phyloP scores from a whole-genome alignment of 2,329 filamentous ascomycete genomes.

The Sporothrix mexicana region DNA sequence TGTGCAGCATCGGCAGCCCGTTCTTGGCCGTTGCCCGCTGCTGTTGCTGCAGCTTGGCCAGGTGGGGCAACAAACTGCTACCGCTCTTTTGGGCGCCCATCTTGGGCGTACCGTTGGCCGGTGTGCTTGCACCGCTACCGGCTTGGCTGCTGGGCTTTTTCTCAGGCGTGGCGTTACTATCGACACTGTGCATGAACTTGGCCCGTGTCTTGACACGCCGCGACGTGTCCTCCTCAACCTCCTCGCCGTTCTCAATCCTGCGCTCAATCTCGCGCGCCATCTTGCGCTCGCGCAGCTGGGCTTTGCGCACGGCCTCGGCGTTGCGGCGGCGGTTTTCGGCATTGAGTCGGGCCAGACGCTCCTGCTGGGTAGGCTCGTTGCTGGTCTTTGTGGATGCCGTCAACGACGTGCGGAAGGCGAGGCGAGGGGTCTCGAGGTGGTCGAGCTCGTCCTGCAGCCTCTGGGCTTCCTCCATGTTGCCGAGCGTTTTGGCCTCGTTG shows the following conservation, averaged over 20 bases:
- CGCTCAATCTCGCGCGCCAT: slow-evolving; percentile 65
- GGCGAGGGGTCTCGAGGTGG: slow-evolving; percentile 68
- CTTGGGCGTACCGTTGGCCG: slow-evolving; percentile 58
- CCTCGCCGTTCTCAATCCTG: slow-evolving; percentile 68
- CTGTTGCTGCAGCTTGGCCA: slow-evolving; percentile 61
- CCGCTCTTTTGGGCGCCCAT: slow-evolving; percentile 50
- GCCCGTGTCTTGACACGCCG: slow-evolving; percentile 70
- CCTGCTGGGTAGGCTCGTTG: slow-evolving; percentile 66
- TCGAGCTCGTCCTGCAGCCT: slow-evolving; percentile 66
- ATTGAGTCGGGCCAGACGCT: slow-evolving; percentile 83
- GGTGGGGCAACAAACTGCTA: slow-evolving; percentile 53
- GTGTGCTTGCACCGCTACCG: slow-evolving; percentile 55
- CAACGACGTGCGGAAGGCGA: slow-evolving; percentile 74
- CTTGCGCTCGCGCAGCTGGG: slow-evolving; percentile 80
- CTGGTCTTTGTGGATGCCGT: slow-evolving; percentile 58
- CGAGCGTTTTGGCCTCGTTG: slow-evolving; percentile 67
- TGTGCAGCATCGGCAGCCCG: slow-evolving; percentile 71
- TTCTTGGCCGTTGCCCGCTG: slow-evolving; percentile 59
- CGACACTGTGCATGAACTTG: slow-evolving; percentile 70
- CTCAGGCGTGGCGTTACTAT: slow-evolving; percentile 48
- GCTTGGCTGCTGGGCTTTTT: slow-evolving; percentile 51
- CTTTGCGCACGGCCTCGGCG: slow-evolving; percentile 86
- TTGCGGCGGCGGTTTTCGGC: slow-evolving; percentile 82
- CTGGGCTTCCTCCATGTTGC: slow-evolving; percentile 63
- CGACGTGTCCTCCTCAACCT: slow-evolving; percentile 62